phyloP scores from a whole-genome alignment of 2,329 filamentous ascomycete species.

The Trichoderma oligosporum region DNA sequence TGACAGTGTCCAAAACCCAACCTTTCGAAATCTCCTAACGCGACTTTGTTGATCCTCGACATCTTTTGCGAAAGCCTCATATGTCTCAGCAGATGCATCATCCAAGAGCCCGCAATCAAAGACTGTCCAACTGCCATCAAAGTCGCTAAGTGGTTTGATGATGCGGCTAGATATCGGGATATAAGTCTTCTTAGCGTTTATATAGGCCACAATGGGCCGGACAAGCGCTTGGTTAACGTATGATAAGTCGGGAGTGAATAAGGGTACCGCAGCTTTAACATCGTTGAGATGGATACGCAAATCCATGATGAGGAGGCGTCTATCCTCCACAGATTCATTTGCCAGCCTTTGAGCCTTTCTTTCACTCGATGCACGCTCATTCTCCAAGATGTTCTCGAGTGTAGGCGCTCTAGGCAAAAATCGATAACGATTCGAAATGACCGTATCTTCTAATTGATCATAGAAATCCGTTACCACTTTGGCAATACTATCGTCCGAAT shows the following conservation, averaged over 20 bases:
- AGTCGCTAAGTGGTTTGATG: conserved; percentile 83
- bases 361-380: conserved; percentile 21
- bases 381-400: conserved; percentile 33
- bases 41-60: conserved; percentile 86
- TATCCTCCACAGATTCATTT: conserved; percentile 50
- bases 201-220: conserved; percentile 94
- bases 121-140: conserved; percentile 91
- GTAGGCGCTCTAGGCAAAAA: conserved; percentile 48
- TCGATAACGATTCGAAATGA: conserved; percentile 70
- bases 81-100: conserved; percentile 88
- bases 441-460: conserved; percentile 88
- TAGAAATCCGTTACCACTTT: conserved; percentile 98
- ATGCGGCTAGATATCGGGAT: conserved; percentile 94
- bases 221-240: conserved; percentile 96
- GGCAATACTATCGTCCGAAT: conserved; percentile 80
- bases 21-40: conserved; percentile 85
- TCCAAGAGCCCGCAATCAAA: conserved; percentile 94
- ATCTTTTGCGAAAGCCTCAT: conserved; percentile 87
- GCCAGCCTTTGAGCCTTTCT: conserved; percentile 17
- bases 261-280: conserved; percentile 84
- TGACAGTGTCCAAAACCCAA: conserved; percentile 92
- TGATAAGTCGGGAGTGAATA: conserved; percentile 87
- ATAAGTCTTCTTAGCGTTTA: conserved; percentile 91
- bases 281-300: conserved; percentile 93
- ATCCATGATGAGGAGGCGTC: conserved; percentile 87